Percentiles rank a stretch among this genome's conserved stretches.
phyloP scores from a whole-genome alignment of 345 rosid species.

The Eutrema yunnanense region DNA sequence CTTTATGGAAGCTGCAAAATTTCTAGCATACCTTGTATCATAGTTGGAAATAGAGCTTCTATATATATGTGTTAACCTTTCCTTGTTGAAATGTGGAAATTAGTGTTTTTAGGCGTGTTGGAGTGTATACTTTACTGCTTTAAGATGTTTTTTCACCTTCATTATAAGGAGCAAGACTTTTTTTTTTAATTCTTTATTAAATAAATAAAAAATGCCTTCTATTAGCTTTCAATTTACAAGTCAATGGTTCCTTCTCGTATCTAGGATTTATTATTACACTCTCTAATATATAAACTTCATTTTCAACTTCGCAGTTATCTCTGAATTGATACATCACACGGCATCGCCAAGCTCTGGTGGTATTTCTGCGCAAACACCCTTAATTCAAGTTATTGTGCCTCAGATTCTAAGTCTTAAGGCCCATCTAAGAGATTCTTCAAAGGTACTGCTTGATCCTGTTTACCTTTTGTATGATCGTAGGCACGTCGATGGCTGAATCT shows the following conservation, averaged over 20 bases:
- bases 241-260: background rate
- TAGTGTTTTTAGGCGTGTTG: background rate
- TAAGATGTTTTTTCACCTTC: slow-evolving; percentile 1
- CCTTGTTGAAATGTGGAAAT: background rate
- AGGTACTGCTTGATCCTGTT: slow-evolving; percentile 43
- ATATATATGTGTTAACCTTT: background rate
- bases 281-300: background rate
- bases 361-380: slow-evolving; percentile 68
- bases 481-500: slow-evolving; percentile 3
- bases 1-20: background rate
- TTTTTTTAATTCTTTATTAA: background rate
- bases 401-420: slow-evolving; percentile 77
- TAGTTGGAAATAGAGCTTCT: background rate
- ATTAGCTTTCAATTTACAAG: background rate
- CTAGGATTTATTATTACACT: background rate
- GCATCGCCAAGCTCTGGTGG: slow-evolving; percentile 77
- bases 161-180: background rate
- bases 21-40: background rate
- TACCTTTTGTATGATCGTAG: background rate
- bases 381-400: slow-evolving; percentile 93
- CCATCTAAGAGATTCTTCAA: slow-evolving; percentile 78
- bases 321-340: slow-evolving; percentile 90
- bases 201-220: background rate
- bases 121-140: background rate
- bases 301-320: slow-evolving; percentile 58